Evolutionary conservation across 129 eudicot species (phyloP), one percentile per base, ranked within the genome.

Genomic region (Artemisia argyi): DNA sequence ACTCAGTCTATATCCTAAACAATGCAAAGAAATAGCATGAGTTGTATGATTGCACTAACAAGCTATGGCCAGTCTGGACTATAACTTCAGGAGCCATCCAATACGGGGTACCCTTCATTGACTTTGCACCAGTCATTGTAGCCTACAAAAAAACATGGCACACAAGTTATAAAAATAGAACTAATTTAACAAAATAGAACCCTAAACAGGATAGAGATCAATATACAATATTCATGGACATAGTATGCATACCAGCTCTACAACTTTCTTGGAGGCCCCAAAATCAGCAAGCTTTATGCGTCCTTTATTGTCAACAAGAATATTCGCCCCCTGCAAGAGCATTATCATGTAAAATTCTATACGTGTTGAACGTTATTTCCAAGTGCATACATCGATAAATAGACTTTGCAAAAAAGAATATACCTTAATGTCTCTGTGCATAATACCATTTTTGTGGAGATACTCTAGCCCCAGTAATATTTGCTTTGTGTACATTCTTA

Each of bases 21-120:
- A 47, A 58, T 46, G 60, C 8, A 63, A 50, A 54, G 8, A 63
- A 53, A 13, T 51, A 17, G 42, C 28, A 30, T 79, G 74, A 79
- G 51, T 51, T 72, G 50, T 35, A 61, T 59, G 13, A 18, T 54
- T 80, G 17, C 54, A 84, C 99, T 88, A 59, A 94, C 99, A 88
- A 94, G 84, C 86, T 90, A 81, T 94, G 99, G 35, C 99, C 99
- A 35, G 97, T 94, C 70, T 94, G 99, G 54, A 90, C 94, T 75
- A 94, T 94, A 82, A 94, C 99, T 94, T 94, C 99, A 81, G 99
- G 99, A 81, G 99, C 97, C 99, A 94, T 94, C 97, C 99, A 94
- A 84, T 90, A 94, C 0, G 97, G 97, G 75, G 99, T 94, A 72
- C 99, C 99, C 99, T 94, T 94, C 99, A 94, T 94, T 73, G 97